These are phyloP conservation scores for Hydnum rufescens DNA, from an alignment of 768 basidiomycete genomes.

Conservation along the genomic window DNA sequence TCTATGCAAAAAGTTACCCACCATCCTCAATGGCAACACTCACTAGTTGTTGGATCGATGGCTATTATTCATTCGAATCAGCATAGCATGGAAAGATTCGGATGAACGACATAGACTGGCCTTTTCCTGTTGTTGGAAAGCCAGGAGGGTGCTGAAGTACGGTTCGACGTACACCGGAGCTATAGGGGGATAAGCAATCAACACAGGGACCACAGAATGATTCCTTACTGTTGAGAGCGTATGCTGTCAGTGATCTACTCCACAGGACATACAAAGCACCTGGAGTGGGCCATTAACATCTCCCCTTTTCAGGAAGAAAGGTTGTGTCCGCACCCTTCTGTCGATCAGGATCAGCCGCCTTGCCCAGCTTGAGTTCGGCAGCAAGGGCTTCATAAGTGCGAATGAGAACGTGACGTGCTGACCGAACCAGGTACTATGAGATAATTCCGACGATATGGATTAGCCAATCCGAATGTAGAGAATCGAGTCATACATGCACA, in stretches of 20 bases:
- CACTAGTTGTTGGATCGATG: conserved; percentile 57
- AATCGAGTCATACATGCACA: background rate
- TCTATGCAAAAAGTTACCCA: no score
- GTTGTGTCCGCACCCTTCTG: conserved; percentile 15
- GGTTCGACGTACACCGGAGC: background rate
- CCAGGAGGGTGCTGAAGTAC: conserved; percentile 3
- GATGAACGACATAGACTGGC: no score
- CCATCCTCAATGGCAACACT: conserved; percentile 37
- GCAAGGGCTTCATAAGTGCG: conserved; percentile 11
- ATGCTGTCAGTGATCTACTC: conserved; percentile 24
- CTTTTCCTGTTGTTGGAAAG: conserved; percentile 62
- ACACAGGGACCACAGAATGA: background rate
- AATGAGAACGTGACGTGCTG: conserved; percentile 10
- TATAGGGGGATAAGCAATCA: conserved; percentile 4
- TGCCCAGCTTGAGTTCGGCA: conserved; percentile 5
- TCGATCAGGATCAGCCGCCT: conserved; percentile 15
- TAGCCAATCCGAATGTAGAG: conserved; percentile 38
- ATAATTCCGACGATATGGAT: conserved; percentile 36
- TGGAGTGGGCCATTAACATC: background rate
- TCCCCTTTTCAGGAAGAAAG: background rate
- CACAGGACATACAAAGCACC: conserved; percentile 36
- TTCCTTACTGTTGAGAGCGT: conserved; percentile 7
- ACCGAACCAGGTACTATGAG: conserved; percentile 7
- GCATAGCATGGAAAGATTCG: no score
- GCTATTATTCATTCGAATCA: conserved; percentile 28